Percentiles rank a stretch among this genome's conserved stretches.
Evolutionary conservation across 192 early-diverging fungal species (phyloP).

Genomic region (Radiomyces spectabilis): DNA sequence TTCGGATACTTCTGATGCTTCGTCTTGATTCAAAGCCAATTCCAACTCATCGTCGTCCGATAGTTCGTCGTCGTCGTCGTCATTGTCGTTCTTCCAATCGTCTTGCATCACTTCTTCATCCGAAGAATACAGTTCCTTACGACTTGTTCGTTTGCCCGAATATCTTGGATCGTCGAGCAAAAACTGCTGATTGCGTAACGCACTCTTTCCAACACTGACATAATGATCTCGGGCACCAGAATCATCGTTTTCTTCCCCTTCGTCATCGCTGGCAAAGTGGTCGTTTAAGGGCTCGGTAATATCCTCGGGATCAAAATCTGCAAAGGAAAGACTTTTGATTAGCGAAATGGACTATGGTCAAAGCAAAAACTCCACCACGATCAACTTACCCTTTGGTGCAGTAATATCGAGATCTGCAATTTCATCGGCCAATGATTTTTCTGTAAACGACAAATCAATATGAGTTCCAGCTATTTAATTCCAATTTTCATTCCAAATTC

Average conservation of each 20-base stretch:
- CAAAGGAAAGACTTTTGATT: neutral
- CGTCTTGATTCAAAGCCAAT: slow-evolving; percentile 30
- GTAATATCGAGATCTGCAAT: slow-evolving; percentile 45
- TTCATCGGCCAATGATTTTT: slow-evolving; percentile 41
- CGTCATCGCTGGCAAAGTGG: slow-evolving; percentile 33
- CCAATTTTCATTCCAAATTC: neutral
- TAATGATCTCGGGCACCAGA: slow-evolving; percentile 57
- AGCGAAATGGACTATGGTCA: neutral
- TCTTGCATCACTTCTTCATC: slow-evolving; percentile 29
- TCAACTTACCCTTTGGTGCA: slow-evolving; percentile 47
- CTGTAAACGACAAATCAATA: slow-evolving; percentile 5
- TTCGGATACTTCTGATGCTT: slow-evolving; percentile 24
- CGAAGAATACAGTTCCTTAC: slow-evolving; percentile 52
- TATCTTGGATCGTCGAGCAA: slow-evolving; percentile 70
- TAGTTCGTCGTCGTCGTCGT: slow-evolving; percentile 26
- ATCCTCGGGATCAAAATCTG: slow-evolving; percentile 71
- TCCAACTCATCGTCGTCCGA: slow-evolving; percentile 27
- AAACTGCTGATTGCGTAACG: slow-evolving; percentile 47
- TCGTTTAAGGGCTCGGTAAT: slow-evolving; percentile 23
- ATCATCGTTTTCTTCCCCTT: slow-evolving; percentile 37
- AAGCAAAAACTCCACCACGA: too few relatives aligned
- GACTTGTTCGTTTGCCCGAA: slow-evolving; percentile 55
- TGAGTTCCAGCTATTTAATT: neutral
- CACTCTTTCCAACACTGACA: slow-evolving; percentile 63
- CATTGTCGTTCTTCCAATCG: slow-evolving; percentile 19